Evolutionary conservation across 2,329 filamentous ascomycete genomes (phyloP), one percentile per base, ranked within the genome.

Genomic region (Colletotrichum costaricense): DNA sequence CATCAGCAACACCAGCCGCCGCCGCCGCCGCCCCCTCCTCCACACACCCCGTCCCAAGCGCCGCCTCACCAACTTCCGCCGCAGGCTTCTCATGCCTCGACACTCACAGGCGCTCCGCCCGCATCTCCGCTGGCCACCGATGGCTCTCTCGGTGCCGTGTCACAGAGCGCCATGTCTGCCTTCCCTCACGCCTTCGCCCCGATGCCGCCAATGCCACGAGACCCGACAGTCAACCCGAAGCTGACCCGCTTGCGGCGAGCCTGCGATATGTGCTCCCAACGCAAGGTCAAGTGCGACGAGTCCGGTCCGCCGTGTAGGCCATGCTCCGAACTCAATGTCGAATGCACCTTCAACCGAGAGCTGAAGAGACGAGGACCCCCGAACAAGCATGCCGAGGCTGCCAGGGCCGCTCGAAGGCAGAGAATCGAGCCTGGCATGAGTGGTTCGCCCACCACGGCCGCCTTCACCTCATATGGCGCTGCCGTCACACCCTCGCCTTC

Each of bases 201-300:
- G 6, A 49, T 65, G 35, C 63, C 66, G n/a, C 57, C 28, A 4
- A 56, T 74, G 28, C 63, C 69, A 22, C 60, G 84, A 54, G 84
- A 86, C 69, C 83, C 84, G 8, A 83, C 81, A 14, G 79, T 85
- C 67, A 86, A 86, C 67, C 84, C 84, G 19, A 90, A 89, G 80
- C 82, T 88, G 58, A 90, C 88, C 33, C 87, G 89, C 7, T 83
- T 91, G 38, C 84, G 89, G 72, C 86, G 89, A 63, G 89, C 89
- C 16, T 91, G 89, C 76, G 89, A 91, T 76, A 88, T 91, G 85
- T 91, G 89, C 78, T 90, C 89, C 72, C 87, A 88, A 80, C 87
- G 89, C 70, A 91, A 91, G 74, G 89, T 91, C 57, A 91, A 91
- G 81, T 91, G 89, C 79, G 88, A 90, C 78, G 88, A 89, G 74